These are phyloP conservation scores for Boletus sensibilis DNA, from an alignment of 768 basidiomycete species.

Conservation along the genomic window DNA sequence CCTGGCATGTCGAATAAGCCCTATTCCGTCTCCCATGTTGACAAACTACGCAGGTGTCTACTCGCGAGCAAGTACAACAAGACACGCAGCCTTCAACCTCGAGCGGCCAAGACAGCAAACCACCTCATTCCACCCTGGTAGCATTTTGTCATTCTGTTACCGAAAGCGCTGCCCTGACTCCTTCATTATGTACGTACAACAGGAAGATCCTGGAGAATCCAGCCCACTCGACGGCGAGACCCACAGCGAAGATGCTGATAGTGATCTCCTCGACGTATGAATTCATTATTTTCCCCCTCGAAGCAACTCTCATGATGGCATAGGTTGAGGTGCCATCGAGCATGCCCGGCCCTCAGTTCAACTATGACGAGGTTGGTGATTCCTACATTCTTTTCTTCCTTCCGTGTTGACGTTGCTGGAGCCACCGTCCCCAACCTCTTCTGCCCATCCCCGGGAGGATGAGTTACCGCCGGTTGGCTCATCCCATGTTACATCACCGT, in stretches of 20 bases:
- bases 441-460: too few relatives aligned
- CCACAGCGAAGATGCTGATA: not conserved
- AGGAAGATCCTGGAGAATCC: not conserved
- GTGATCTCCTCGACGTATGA: not conserved
- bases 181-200: not conserved
- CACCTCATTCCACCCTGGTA: too few relatives aligned
- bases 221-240: not conserved
- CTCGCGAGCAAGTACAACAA: too few relatives aligned
- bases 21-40: too few relatives aligned
- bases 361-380: not conserved
- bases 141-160: too few relatives aligned
- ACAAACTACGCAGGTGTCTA: too few relatives aligned
- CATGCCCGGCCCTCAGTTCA: not conserved
- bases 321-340: not conserved
- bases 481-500: too few relatives aligned
- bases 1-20: too few relatives aligned
- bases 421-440: not conserved
- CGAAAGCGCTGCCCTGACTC: not conserved
- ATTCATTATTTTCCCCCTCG: too few relatives aligned
- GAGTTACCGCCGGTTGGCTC: too few relatives aligned
- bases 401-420: not conserved
- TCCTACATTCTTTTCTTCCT: not conserved
- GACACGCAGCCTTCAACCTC: too few relatives aligned
- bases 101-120: too few relatives aligned
- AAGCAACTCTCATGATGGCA: not conserved